A percentile compares a stretch with the other conserved stretches of the same genome.
Conservation (phyloP, 768 basidiomycete species). For the Chlorophyllum brunneum region DNA sequence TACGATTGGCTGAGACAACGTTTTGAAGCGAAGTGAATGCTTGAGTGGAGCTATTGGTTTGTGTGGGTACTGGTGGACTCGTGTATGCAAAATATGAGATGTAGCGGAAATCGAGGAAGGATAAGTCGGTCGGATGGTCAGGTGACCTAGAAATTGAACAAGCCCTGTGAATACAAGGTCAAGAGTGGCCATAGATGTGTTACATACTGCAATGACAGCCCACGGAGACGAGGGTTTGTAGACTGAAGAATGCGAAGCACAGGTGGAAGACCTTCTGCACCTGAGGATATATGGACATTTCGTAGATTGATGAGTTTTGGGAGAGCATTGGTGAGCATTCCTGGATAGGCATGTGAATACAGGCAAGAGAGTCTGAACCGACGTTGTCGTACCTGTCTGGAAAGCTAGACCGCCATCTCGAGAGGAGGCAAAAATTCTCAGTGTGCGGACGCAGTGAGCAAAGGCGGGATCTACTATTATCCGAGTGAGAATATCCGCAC, state of each 20-base stretch:
- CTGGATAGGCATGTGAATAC: constrained; percentile 24
- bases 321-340: constrained; percentile 67
- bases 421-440: constrained; percentile 53
- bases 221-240: constrained; percentile 47
- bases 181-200: neutral
- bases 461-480: constrained; percentile 60
- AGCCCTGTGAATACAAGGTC: neutral
- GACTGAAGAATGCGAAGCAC: constrained; percentile 51
- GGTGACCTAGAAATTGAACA: constrained; percentile 31
- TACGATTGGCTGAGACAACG: constrained; percentile 51
- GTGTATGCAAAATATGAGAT: constrained; percentile 57
- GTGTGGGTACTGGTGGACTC: constrained; percentile 21
- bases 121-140: constrained; percentile 41
- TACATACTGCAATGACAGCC: constrained; percentile 52
- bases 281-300: constrained; percentile 58
- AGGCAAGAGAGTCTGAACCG: neutral
- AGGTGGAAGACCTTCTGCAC: constrained; percentile 46
- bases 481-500: constrained; percentile 66
- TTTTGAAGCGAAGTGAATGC: constrained; percentile 33
- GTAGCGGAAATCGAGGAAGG: constrained; percentile 47
- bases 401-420: constrained; percentile 52
- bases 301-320: constrained; percentile 58
- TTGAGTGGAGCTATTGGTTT: constrained; percentile 28
- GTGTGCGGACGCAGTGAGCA: constrained; percentile 50
- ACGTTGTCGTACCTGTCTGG: constrained; percentile 47